These are phyloP conservation scores for Camptophora hylomeconis DNA, from an alignment of 2,329 filamentous ascomycete species.

Conservation along the genomic window DNA sequence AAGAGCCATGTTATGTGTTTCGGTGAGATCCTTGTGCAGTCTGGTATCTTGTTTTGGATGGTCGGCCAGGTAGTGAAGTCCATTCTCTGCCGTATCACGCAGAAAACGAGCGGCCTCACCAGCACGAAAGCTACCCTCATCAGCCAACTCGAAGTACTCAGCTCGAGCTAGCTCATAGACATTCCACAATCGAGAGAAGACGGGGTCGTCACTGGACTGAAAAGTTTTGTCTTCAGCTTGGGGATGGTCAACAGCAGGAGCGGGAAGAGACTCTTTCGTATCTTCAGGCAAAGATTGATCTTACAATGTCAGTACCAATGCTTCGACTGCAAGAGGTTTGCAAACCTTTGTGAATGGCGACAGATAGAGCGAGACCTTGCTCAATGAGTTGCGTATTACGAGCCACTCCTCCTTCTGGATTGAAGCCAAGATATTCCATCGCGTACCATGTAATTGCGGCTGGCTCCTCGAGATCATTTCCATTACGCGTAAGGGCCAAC, in stretches of 20 bases:
- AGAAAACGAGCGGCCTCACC: conserved; percentile 26
- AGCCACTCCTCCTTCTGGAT: conserved; percentile 1
- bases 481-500: conserved; percentile 22
- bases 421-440: conserved; percentile 24
- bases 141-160: conserved; percentile 23
- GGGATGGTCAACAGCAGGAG: too few species aligned
- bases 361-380: too few species aligned
- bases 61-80: conserved; percentile 22
- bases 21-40: conserved; percentile 22
- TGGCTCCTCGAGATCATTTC: conserved; percentile 19
- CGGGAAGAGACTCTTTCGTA: too few species aligned
- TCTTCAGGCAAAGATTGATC: too few species aligned
- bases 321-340: too few species aligned
- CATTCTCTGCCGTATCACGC: conserved; percentile 31
- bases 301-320: too few species aligned
- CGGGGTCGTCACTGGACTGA: too few species aligned
- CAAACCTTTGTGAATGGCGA: too few species aligned
- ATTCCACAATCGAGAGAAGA: conserved; percentile 17
- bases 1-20: conserved; percentile 22
- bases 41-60: conserved; percentile 16
- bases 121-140: conserved; percentile 16
- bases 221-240: neutral
- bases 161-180: conserved; percentile 25
- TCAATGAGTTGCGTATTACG: too few species aligned
- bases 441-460: conserved; percentile 27